Conservation (phyloP, 106 monocot species). For the Chionographis japonica region DNA sequence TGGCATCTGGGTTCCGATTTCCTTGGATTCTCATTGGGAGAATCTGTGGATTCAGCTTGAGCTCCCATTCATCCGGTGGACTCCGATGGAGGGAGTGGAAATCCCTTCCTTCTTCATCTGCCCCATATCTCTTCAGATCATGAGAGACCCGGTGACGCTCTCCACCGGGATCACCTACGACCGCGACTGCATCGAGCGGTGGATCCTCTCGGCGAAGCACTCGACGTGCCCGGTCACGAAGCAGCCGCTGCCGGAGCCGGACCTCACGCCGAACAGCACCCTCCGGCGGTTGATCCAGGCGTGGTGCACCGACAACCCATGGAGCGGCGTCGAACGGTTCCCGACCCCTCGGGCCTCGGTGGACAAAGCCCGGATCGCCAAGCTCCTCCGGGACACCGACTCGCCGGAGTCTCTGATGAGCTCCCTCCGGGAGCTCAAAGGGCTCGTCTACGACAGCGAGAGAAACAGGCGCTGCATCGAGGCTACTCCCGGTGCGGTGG, state of each 20-base stretch:
- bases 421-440: constrained; percentile 29
- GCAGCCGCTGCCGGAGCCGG: neutral
- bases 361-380: constrained; percentile 3
- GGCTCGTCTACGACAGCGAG: constrained; percentile 39
- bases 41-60: neutral
- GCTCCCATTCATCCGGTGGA: neutral
- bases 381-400: constrained; percentile 6
- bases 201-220: constrained; percentile 11
- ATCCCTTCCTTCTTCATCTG: constrained; percentile 31
- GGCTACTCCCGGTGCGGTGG: constrained; percentile 30
- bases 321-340: neutral
- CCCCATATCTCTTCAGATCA: constrained; percentile 36
- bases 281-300: constrained; percentile 9
- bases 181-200: constrained; percentile 19
- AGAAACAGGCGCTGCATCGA: constrained; percentile 30
- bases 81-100: constrained; percentile 1
- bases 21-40: too few relatives aligned
- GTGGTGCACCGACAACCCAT: constrained; percentile 7
- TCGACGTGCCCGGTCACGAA: constrained; percentile 10
- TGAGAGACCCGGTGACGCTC: constrained; percentile 37
- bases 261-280: constrained; percentile 1
- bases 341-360: neutral
- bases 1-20: too few relatives aligned
- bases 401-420: constrained; percentile 2
- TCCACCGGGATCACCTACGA: constrained; percentile 37